A percentile compares a stretch with the other conserved stretches of the same genome.
Evolutionary conservation across 2,329 filamentous ascomycete species (phyloP).

Genomic region (Epichloe brachyelytri): DNA sequence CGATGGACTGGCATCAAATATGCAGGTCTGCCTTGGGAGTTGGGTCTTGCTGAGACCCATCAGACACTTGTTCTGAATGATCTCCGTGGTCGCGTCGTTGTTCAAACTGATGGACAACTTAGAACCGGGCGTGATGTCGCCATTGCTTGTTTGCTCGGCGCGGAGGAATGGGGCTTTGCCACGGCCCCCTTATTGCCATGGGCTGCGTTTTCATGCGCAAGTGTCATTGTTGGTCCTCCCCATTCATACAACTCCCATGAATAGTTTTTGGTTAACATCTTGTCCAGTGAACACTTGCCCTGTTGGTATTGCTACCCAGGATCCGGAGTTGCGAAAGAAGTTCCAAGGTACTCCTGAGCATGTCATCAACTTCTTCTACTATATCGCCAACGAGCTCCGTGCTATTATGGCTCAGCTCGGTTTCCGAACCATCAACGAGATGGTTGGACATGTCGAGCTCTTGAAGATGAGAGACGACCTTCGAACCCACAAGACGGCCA

Average conservation of each 20-base stretch:
- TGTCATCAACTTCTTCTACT: constrained; percentile 99
- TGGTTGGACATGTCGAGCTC: constrained; percentile 86
- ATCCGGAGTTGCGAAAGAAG: constrained; percentile 87
- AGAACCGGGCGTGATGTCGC: constrained; percentile 87
- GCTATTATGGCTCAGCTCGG: constrained; percentile 95
- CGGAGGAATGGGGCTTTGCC: constrained; percentile 97
- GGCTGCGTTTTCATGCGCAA: constrained; percentile 93
- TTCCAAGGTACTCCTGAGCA: constrained; percentile 89
- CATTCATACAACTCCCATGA: no score
- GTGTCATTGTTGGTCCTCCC: constrained; percentile 31
- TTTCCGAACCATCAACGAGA: constrained; percentile 91
- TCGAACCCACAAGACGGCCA: constrained; percentile 76
- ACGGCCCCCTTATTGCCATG: constrained; percentile 94
- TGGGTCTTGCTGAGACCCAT: constrained; percentile 93
- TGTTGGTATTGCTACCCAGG: constrained; percentile 90
- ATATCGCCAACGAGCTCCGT: constrained; percentile 87
- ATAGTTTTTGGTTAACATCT: neutral
- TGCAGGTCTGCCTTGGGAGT: constrained; percentile 89
- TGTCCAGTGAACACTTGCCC: constrained; percentile 56
- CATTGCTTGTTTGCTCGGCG: constrained; percentile 86
- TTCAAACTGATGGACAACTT: constrained; percentile 92
- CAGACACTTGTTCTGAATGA: constrained; percentile 94
- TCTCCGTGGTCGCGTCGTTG: constrained; percentile 84
- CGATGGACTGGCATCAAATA: constrained; percentile 99
- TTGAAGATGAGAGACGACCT: constrained; percentile 81